These are phyloP conservation scores for Epichloe amarillans DNA, from an alignment of 2,329 filamentous ascomycete genomes.

Conservation along the genomic window DNA sequence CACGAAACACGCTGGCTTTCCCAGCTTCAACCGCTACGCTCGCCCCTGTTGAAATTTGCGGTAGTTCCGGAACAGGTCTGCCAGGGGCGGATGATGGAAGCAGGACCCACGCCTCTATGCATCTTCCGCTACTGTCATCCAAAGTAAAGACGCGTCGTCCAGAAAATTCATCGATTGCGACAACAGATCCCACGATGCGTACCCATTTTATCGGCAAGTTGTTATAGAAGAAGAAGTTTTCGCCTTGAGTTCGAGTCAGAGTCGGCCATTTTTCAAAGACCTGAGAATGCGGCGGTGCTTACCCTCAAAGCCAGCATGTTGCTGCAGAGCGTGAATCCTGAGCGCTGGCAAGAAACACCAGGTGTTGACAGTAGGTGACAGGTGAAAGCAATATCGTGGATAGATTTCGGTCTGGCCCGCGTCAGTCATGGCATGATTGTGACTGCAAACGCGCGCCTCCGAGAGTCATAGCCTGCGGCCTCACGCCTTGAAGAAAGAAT, in stretches of 20 bases:
- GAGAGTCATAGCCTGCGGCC: background rate
- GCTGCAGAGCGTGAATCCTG: slow-evolving; percentile 36
- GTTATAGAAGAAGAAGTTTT: slow-evolving; percentile 49
- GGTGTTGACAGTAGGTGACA: slow-evolving; percentile 45
- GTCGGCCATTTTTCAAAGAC: background rate
- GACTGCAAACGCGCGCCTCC: slow-evolving; percentile 1
- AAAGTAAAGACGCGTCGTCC: slow-evolving; percentile 39
- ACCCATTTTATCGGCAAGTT: slow-evolving; percentile 71
- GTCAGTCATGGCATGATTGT: slow-evolving; percentile 38
- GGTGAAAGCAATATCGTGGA: slow-evolving; percentile 48
- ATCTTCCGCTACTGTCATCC: slow-evolving; percentile 52
- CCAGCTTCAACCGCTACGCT: background rate
- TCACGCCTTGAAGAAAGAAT: background rate
- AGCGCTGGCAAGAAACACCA: slow-evolving; percentile 43
- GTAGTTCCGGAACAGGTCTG: background rate
- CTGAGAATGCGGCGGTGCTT: slow-evolving; percentile 5
- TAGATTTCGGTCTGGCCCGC: slow-evolving; percentile 30
- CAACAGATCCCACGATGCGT: slow-evolving; percentile 55
- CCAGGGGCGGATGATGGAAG: slow-evolving; percentile 1
- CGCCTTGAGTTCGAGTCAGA: slow-evolving; percentile 18
- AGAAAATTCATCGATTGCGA: slow-evolving; percentile 42
- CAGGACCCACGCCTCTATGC: slow-evolving; percentile 31
- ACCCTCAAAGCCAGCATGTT: slow-evolving; percentile 41
- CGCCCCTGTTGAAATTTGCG: background rate
- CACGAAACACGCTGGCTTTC: background rate